Base-by-base conservation (phyloP, 441 rosid genomes). In the Capsella rubella region DNA sequence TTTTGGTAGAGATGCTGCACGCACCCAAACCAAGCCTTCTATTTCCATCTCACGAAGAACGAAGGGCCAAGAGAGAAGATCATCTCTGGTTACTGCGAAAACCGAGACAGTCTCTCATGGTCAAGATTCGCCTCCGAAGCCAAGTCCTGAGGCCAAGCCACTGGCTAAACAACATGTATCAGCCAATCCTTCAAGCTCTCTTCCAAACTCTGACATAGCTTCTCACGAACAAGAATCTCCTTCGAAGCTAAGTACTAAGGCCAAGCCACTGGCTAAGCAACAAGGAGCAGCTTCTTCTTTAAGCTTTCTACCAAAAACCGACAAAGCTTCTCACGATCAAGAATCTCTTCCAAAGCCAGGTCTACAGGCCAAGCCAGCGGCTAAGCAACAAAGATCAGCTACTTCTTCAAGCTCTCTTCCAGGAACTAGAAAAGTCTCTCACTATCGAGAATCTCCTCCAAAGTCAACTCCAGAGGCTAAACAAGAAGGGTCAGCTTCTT, bases 1-100 rank as follows among this genome's bases (percentile, higher is more conserved):
- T 46, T 43, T 69, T 55, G 64, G 68, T 56, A 73, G 78, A 66
- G 69, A 70, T 47, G 57, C 54, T 64, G 66, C 65, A 65, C 62
- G 35, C 21, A 72, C 50, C 53, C 84, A 78, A 75, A 43, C 79
- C 60, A 82, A 47, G 67, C 45, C 79, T 31, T 34, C 12, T 66
- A 45, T 6, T 45, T 53, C 73, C 69, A 35, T 83, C 71, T 88
- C 99, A 70, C 82, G 78, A 59, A 86, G 95, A 76, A 90, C 95
- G 10, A 94, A 82, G 69, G 79, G 78, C 11, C 21, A 57, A 65
- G 62, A 56, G 70, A 60, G 72, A 67, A 72, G 47, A 50, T 9
- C 74, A 71, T 65, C 77, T 29, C 47, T 40, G 25, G 69, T 53
- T 29, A 66, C 73, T 27, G 29, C 40, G 16, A 72, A 55, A 67